phyloP scores from a whole-genome alignment of 1,284 basidiomycete genomes.

The Chiua sp. region DNA sequence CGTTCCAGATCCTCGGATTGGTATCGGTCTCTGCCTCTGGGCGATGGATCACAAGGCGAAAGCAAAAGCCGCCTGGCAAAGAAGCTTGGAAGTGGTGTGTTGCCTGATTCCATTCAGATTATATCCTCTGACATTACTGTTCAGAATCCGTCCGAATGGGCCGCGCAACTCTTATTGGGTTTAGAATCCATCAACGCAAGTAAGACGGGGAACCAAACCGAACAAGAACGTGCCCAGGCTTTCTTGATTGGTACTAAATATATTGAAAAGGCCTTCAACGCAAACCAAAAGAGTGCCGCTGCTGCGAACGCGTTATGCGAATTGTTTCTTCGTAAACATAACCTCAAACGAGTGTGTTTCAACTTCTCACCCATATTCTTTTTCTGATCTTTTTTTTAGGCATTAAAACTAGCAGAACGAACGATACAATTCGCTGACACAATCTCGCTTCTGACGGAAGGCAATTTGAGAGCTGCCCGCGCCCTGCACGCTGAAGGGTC shows the following conservation, averaged over 20 bases:
- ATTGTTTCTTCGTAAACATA: constrained; percentile 71
- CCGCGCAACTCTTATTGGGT: constrained; percentile 81
- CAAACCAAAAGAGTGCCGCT: constrained; percentile 76
- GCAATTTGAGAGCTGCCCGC: constrained; percentile 78
- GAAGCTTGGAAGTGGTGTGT: constrained; percentile 82
- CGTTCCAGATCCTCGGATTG: constrained; percentile 89
- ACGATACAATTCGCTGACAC: constrained; percentile 94
- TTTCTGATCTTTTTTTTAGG: constrained; percentile 48
- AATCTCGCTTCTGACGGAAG: constrained; percentile 78
- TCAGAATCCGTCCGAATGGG: constrained; percentile 80
- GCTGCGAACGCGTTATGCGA: constrained; percentile 82
- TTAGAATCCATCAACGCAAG: constrained; percentile 84
- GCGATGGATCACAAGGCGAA: constrained; percentile 80
- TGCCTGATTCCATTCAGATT: neutral
- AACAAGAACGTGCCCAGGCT: constrained; percentile 62
- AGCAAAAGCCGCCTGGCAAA: constrained; percentile 87
- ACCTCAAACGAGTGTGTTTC: constrained; percentile 53
- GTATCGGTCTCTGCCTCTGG: constrained; percentile 93
- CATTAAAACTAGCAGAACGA: constrained; percentile 90
- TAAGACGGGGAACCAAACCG: constrained; percentile 63
- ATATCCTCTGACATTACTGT: neutral
- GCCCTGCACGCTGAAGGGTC: constrained; percentile 76
- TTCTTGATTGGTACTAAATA: constrained; percentile 68
- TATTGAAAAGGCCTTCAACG: constrained; percentile 76
- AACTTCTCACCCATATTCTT: neutral